Conservation (phyloP, 78 protist genomes). For the Cavenderia fasciculata region DNA sequence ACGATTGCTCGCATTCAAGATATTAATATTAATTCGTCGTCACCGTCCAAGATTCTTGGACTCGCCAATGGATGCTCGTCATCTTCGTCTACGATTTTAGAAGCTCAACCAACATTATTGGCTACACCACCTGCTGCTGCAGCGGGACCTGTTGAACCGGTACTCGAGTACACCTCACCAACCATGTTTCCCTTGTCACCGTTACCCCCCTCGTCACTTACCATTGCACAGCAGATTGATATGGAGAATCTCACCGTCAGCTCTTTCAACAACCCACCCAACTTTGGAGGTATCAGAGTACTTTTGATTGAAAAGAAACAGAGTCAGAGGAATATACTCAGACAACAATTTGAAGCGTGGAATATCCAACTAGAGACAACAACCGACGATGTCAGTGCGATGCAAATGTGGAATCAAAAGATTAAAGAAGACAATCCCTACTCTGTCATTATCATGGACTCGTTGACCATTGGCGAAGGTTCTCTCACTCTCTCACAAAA, state of each 20-base stretch:
- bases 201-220: not conserved
- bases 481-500: constrained; percentile 1
- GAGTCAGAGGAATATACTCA: constrained; percentile 13
- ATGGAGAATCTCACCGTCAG: not conserved
- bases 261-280: not conserved
- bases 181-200: not conserved
- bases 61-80: no score
- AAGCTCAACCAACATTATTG: no score
- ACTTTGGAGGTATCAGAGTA: constrained; percentile 12
- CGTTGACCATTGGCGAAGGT: constrained; percentile 16
- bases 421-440: not conserved
- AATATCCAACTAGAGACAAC: constrained; percentile 41
- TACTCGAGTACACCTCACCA: not conserved
- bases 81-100: no score
- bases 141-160: not conserved
- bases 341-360: constrained; percentile 13
- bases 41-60: not conserved
- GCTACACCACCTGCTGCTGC: no score
- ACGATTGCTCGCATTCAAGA: not conserved
- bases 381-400: constrained; percentile 15
- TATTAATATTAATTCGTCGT: not conserved
- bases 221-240: not conserved
- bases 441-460: constrained; percentile 33
- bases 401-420: not conserved
- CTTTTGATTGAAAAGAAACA: constrained; percentile 33